Conservation (phyloP, 2,329 filamentous ascomycete genomes). For the Rhynchosporium secalis region DNA sequence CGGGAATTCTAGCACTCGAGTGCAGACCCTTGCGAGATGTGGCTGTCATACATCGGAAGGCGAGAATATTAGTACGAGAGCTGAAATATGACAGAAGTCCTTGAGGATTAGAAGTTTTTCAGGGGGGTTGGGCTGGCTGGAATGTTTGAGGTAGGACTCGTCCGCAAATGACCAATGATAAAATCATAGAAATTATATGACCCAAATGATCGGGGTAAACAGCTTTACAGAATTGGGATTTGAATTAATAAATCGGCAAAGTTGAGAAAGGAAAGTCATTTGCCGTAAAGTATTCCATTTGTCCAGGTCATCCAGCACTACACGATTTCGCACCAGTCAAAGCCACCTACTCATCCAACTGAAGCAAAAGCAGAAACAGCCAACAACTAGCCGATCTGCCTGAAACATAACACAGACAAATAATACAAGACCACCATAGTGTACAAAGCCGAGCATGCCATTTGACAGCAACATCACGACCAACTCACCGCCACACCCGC, state of each 20-base stretch:
- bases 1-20: too few relatives aligned
- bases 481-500: too few relatives aligned
- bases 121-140: not conserved
- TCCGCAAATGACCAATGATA: too few relatives aligned
- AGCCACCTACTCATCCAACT: not conserved
- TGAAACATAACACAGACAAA: too few relatives aligned
- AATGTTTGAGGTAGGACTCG: not conserved
- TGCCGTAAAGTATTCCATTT: not conserved
- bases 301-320: not conserved
- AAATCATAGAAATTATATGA: too few relatives aligned
- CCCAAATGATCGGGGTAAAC: too few relatives aligned
- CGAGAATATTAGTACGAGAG: not conserved
- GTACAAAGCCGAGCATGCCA: too few relatives aligned
- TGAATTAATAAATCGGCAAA: not conserved
- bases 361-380: too few relatives aligned
- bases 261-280: not conserved
- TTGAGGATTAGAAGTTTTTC: not conserved
- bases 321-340: not conserved
- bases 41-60: not conserved
- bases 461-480: too few relatives aligned
- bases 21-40: not conserved
- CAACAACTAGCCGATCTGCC: too few relatives aligned
- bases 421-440: too few relatives aligned
- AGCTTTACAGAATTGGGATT: too few relatives aligned
- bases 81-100: not conserved